Evolutionary conservation across 371 early-diverging fungal species (phyloP), one percentile per base, ranked within the genome.

Genomic region (Mucor irregularis): DNA sequence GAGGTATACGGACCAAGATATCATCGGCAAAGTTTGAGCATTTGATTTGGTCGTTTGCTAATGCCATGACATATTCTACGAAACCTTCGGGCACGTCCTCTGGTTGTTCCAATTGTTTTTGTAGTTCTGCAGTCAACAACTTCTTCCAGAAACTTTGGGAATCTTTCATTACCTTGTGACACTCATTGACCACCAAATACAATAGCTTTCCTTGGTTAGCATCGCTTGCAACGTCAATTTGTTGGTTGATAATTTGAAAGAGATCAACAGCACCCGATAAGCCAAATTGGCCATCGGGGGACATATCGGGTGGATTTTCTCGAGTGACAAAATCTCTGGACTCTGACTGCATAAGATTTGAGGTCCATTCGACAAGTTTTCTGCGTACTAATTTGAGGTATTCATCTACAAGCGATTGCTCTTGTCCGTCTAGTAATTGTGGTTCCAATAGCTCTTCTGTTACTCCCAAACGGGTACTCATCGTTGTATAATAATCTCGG

Each of bases 171-270:
- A 88, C 84, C 33, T 84, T 82, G 64, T 88, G 81, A 69, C 97
- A 97, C 68, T 95, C 96, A 16, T 74, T 74, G 5, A 96, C 78
- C 6, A 97, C 90, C 53, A 95, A 89, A 67, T 84, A 88, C 22
- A 97, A 74, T 14, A 98, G 72, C 49, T 86, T 90, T 14, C 90
- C 91, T n/a, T 91, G 87, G 43, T 89, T 88, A 2, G 92, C 89
- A 25, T 89, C 85, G 16, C 82, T 79, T 0, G 92, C 96, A 8
- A 96, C 73, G 47, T 94, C 93, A 33, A 98, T 85, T 63, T 97
- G 97, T 75, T 97, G 96, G 66, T 95, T 96, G 59, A 97, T 85
- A 77, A 97, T 96, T 68, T 96, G 92, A 70, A 96, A 97, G 63
- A 96, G 76, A 47, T 94, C 89, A 16, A 90, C 88, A 3, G 94